phyloP scores from a whole-genome alignment of 495 filamentous ascomycete species.

The Aspergillus campestris region DNA sequence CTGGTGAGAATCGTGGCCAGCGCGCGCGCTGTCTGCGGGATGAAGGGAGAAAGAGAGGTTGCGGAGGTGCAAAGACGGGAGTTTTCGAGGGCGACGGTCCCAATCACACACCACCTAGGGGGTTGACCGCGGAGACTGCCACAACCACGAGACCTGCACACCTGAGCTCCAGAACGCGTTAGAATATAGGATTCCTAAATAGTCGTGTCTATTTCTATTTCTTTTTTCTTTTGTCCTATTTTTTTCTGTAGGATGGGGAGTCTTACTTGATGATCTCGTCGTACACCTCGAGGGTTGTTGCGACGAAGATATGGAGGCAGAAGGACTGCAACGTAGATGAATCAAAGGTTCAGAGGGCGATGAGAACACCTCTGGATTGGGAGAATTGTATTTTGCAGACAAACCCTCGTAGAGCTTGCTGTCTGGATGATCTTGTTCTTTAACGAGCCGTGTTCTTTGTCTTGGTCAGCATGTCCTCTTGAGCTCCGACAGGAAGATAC shows the following conservation, averaged over 20 bases:
- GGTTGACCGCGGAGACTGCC: slow-evolving; percentile 13
- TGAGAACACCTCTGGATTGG: too few species aligned
- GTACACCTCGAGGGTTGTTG: too few species aligned
- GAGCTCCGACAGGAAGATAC: too few species aligned
- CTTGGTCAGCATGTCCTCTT: background rate
- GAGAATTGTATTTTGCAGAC: too few species aligned
- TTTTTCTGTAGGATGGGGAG: background rate
- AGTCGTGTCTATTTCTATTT: background rate
- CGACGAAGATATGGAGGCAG: too few species aligned
- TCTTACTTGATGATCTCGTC: too few species aligned
- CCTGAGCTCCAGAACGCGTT: background rate
- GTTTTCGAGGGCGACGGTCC: slow-evolving; percentile 18
- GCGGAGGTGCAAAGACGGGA: slow-evolving; percentile 18
- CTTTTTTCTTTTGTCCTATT: background rate
- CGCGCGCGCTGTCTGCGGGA: slow-evolving; percentile 26
- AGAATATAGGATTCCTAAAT: background rate
- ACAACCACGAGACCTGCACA: slow-evolving; percentile 10
- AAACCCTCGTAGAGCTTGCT: too few species aligned
- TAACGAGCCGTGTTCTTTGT: background rate
- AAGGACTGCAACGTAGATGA: too few species aligned
- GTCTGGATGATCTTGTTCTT: background rate
- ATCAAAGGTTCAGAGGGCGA: too few species aligned
- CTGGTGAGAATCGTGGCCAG: slow-evolving; percentile 26
- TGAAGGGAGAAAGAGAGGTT: slow-evolving; percentile 21
- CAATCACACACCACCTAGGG: slow-evolving; percentile 18